Base-by-base conservation (phyloP, 768 basidiomycete species). In the Macrolepiota fuliginosa region DNA sequence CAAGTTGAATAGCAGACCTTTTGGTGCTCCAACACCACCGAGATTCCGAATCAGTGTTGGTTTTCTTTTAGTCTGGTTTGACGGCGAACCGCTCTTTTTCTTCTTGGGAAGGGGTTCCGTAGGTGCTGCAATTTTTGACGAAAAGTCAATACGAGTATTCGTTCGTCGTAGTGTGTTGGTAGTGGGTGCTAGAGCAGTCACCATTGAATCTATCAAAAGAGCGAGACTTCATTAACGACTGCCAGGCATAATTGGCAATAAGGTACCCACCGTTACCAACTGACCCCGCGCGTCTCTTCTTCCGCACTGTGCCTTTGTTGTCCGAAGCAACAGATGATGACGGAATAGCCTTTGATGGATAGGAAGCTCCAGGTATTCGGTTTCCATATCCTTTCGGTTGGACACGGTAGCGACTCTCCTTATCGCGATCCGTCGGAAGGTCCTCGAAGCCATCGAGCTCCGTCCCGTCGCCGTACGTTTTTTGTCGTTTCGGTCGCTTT, bases 381-480 rank as follows among this genome's bases (percentile, higher is more conserved):
- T 86, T 83, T 37, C 83, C 79, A 70, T 81, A 77, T 5, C 84
- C 82, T 72, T 87, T 92, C 25, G 92, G 89, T 63, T 89, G 86
- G 10, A 94, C 87, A 58, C 85, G 86, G 71, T 81, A 94, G 45
- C 78, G 83, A 56, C 83, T 81, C 73, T 93, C 91, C 68, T 90
- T 89, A 54, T 94, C 92, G 51, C 91, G 81, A 69, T 95, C 90
- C 10, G 92, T 91, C 6, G 87, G 88, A 45, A 96, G 81, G 72
- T 97, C 95, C 27, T 96, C 95, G 61, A 97, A 83, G 2, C 73
- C 86, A 68, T 97, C 95, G 56, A 97, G 77, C 71, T 96, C 95
- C 10, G 92, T 94, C 13, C 95, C 95, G 68, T 94, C 91, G 4
- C 92, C 92, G 68, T 89, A 94, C 13, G 84, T 84, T 56, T 85